These are phyloP conservation scores for Ustilago hordei DNA, from an alignment of 1,284 basidiomycete species.

Conservation along the genomic window DNA sequence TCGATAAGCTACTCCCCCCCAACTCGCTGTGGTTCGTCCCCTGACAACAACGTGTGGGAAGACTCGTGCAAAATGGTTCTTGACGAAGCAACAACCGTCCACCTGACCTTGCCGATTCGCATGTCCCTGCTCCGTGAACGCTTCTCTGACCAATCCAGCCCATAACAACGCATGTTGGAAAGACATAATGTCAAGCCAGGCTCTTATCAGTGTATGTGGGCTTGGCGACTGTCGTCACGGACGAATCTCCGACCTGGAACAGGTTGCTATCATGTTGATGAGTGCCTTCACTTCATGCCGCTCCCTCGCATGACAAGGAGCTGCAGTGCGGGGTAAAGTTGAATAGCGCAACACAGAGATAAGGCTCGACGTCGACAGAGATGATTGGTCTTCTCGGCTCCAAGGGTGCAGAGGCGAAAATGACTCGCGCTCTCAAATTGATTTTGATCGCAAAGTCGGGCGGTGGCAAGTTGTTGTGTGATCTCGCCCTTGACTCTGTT, in stretches of 20 bases:
- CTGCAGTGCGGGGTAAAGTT: conserved; percentile 15
- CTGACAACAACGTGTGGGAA: background rate
- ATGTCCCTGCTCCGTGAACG: background rate
- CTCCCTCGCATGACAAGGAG: conserved; percentile 2
- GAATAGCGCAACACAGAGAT: conserved; percentile 5
- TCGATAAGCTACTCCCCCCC: too few species aligned
- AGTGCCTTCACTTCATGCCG: conserved; percentile 11
- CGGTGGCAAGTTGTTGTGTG: background rate
- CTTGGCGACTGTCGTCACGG: background rate
- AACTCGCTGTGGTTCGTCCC: too few species aligned
- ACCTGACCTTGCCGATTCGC: conserved; percentile 9
- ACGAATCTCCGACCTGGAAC: background rate
- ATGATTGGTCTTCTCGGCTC: conserved; percentile 7
- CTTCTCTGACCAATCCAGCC: background rate
- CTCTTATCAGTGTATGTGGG: conserved; percentile 5
- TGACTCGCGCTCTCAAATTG: conserved; percentile 6
- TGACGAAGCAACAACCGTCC: conserved; percentile 1
- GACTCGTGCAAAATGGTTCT: background rate
- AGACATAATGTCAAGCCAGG: background rate
- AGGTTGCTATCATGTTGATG: conserved; percentile 2
- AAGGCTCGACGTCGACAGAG: background rate
- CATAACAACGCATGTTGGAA: background rate
- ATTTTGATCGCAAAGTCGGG: background rate
- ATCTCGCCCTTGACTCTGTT: background rate
- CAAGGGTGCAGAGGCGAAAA: conserved; percentile 12